Percentiles rank a stretch among this genome's conserved stretches.
These are phyloP conservation scores for Sordariomycetes sp. DNA, from an alignment of 2,329 filamentous ascomycete species.

Conservation along the genomic window DNA sequence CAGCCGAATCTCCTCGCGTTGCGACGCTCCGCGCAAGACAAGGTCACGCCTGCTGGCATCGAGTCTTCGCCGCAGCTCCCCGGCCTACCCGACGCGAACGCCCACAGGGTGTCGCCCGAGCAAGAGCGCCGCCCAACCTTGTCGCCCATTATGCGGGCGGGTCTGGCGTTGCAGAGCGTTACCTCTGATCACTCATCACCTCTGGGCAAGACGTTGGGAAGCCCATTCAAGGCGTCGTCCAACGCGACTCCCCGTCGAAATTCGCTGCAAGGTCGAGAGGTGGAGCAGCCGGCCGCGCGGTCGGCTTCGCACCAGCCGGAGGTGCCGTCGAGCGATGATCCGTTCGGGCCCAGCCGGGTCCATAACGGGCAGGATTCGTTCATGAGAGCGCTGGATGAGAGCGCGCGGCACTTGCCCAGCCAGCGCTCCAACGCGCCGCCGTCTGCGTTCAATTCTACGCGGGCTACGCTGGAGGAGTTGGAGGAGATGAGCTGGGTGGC, in stretches of 20 bases:
- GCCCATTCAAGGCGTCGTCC: conserved; percentile 34
- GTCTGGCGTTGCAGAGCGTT: conserved; percentile 41
- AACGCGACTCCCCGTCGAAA: background rate
- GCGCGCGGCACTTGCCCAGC: conserved; percentile 9
- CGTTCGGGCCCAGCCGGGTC: conserved; percentile 13
- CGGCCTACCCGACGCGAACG: background rate
- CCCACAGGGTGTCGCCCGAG: background rate
- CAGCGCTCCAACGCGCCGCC: background rate
- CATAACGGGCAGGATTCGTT: conserved; percentile 17
- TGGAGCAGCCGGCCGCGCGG: background rate
- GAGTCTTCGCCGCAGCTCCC: conserved; percentile 3
- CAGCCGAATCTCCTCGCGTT: background rate
- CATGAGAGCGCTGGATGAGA: conserved; percentile 17
- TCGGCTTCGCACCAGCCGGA: background rate
- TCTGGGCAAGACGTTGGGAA: conserved; percentile 36
- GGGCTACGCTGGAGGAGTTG: conserved; percentile 11
- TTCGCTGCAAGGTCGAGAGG: background rate
- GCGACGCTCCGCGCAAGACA: background rate
- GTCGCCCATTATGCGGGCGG: conserved; percentile 45
- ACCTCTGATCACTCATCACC: conserved; percentile 46
- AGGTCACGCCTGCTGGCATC: background rate
- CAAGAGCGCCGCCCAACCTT: conserved; percentile 25
- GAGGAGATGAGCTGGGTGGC: conserved; percentile 31
- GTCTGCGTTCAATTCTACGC: conserved; percentile 1
- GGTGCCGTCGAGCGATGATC: conserved; percentile 12